phyloP scores from a whole-genome alignment of 495 filamentous ascomycete species.

The Xylaria acuta region DNA sequence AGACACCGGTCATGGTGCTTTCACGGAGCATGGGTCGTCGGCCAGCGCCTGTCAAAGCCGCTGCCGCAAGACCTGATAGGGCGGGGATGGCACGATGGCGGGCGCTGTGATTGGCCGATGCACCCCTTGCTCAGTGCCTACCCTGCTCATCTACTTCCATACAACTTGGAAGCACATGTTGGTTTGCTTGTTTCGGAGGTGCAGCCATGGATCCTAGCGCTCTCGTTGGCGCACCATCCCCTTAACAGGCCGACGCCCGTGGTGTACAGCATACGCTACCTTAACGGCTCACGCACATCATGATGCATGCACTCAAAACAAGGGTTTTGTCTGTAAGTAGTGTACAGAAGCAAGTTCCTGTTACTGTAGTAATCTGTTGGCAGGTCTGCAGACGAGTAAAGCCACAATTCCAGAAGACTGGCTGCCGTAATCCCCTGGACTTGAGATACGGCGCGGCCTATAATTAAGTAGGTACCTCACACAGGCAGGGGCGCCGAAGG shows the following conservation, averaged over 20 bases:
- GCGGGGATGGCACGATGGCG: background rate
- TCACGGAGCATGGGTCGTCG: background rate
- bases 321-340: background rate
- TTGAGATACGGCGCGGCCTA: background rate
- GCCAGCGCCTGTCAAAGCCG: conserved; percentile 4
- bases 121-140: background rate
- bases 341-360: background rate
- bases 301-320: conserved; percentile 6
- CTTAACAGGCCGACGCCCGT: background rate
- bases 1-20: conserved; percentile 18
- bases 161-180: no score
- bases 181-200: conserved; percentile 19
- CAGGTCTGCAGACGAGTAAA: background rate
- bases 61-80: conserved; percentile 13
- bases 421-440: background rate
- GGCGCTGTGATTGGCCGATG: conserved; percentile 11
- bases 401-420: background rate
- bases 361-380: background rate
- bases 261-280: background rate
- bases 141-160: background rate
- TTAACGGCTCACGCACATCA: background rate
- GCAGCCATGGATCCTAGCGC: background rate
- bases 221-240: conserved; percentile 14
- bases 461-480: background rate
- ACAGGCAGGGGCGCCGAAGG: background rate